Base-by-base conservation (phyloP, 768 basidiomycete species). In the Suillus subalutaceus region DNA sequence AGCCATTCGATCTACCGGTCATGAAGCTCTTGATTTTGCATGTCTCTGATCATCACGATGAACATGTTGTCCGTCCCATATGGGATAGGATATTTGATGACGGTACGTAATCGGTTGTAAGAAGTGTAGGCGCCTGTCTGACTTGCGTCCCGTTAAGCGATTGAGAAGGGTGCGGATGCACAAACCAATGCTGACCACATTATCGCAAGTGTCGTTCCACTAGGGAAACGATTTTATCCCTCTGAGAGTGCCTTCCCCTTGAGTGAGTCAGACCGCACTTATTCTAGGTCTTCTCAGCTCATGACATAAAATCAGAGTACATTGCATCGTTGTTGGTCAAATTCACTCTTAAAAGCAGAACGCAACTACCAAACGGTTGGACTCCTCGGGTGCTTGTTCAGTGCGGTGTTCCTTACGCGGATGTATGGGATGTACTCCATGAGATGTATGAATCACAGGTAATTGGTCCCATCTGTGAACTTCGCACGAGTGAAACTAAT, bases 361-460 rank as follows among this genome's bases (percentile, higher is more conserved):
- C 80, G 9, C 79, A 81, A 1, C 79, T 92, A 40, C 85, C 88
- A 2, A 79, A 84, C 53, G 96, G 96, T 15, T 98, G 97, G 97
- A 89, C 89, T 0, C 86, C 93, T 7, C 84, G 89, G 56, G 83
- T 93, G 64, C 79, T 99, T 65, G 82, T 88, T 23, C 90, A 95
- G 75, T 96, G 91, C 63, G 88, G 90, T 2, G 90, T 96, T 30
- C 90, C 93, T 10, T 90, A 87, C 70, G 82, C 85, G 43, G 92
- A 95, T 65, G 84, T 96, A 63, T 97, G 94, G 87, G 90, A 93
- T 70, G 86, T 91, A 26, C 83, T 94, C 68, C 90, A 93, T 69
- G 90, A 90, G 74, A 90, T 94, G 85, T 92, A 93, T 68, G 91
- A 94, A 74, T 92, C 92, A 32, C 92, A 94, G 80, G 96, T 95